Base-by-base conservation (phyloP, 495 filamentous ascomycete species). In the Penicillium malachiteum region DNA sequence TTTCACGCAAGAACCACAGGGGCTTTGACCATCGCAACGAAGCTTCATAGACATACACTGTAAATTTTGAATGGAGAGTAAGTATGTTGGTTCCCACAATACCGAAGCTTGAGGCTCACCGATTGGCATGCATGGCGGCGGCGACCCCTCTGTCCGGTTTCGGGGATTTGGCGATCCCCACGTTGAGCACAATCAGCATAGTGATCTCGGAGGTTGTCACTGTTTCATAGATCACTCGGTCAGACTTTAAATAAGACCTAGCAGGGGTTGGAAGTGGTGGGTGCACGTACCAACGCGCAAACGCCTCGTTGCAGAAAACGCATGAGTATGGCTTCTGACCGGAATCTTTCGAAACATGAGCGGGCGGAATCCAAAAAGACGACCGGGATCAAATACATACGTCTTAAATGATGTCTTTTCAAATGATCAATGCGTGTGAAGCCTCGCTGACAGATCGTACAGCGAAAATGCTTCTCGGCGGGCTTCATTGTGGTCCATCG, bases 1-100 rank as follows among this genome's bases (percentile, higher is more conserved):
- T 45, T 78, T 76, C 43, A 69, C 63, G 56, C 78, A 81, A 0
- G 77, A 74, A 31, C 72, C 70, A 54, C 78, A 81, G 13, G 78
- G 78, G 54, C 63, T 75, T 32, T 60, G 58, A 9, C 78, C 78
- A 49, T 79, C 77, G 55, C 78, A 81, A 5, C 78, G 76, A 7
- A 81, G 65, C 57, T 81, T 81, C 78, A 78, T 81, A 38, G 74
- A 71, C 13, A 75, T 79, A 54, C 78, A 81, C 77, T 79, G 55
- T 35, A 31, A 13, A 26, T 31, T 14, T 0, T 0, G 18, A 26
- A 31, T 26, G 7, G n/a, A 1, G 41, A 32, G 30, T 51, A 51
- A 26, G 21, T 26, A 26, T 2, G 21, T 26, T 26, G 21, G 21
- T 26, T 26, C 21, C 21, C 21, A 26, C 21, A 26, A 26, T 4